Percentiles rank a stretch among this genome's conserved stretches.
These are phyloP conservation scores for Plasmodium vivax DNA, from an alignment of 169 alveolate genomes.

Conservation along the genomic window DNA sequence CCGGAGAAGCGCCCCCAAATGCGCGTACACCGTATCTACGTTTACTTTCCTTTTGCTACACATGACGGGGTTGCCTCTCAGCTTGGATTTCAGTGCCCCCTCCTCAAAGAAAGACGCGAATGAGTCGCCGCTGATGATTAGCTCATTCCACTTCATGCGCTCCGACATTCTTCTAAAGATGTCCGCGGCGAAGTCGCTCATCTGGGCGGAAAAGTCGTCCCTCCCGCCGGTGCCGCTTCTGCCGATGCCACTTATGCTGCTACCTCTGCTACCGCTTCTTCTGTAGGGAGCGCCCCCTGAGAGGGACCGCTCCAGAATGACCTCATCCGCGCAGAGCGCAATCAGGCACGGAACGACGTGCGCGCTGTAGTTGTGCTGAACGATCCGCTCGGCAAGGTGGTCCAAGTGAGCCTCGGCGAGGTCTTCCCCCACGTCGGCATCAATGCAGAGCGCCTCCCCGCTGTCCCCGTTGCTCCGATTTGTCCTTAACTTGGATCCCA, in stretches of 20 bases:
- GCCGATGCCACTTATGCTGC: neutral
- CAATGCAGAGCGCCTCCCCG: neutral
- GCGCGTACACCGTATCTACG: conserved; percentile 12
- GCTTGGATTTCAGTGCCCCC: neutral
- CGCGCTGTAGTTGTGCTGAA: conserved; percentile 25
- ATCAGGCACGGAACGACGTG: conserved; percentile 37
- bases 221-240: neutral
- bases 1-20: conserved; percentile 9
- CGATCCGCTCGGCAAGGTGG: neutral
- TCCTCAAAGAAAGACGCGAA: conserved; percentile 13
- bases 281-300: too few species aligned
- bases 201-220: neutral
- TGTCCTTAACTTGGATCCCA: neutral
- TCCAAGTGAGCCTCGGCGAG: neutral
- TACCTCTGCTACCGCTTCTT: too few species aligned
- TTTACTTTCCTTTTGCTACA: conserved; percentile 3
- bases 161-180: conserved; percentile 8
- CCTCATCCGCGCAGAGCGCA: conserved; percentile 10
- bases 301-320: neutral
- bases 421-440: neutral
- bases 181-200: neutral
- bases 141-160: conserved; percentile 22
- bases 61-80: conserved; percentile 2
- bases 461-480: neutral
- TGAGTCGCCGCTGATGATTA: neutral